Evolutionary conservation across 2,329 filamentous ascomycete genomes (phyloP), one percentile per base, ranked within the genome.

Genomic region (Cercospora zeae-maydis): DNA sequence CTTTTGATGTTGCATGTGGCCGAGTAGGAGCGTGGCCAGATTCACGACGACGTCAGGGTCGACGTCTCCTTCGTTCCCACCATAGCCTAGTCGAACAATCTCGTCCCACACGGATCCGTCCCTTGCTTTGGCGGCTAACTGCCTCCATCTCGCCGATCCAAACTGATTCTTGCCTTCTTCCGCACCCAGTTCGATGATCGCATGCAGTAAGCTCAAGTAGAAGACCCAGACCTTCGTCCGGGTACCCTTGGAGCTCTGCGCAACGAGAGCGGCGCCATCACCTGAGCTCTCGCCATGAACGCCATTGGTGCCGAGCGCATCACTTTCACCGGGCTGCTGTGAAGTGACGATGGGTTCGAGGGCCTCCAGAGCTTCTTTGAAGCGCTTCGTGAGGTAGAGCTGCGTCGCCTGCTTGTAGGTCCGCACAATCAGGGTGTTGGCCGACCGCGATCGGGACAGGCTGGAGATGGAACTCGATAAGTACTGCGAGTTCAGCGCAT

Each of bases 201-300:
- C 90, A 79, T 97, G 96, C 66, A 98, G 82, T 56, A 97, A 89
- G 16, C 93, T 96, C 68, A 98, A 84, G 75, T 98, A 99, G 72
- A 99, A 83, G 76, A 92, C 96, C 95, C 95, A 99, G 67, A 98
- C 89, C 78, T 98, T 99, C 76, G 96, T 89, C 68, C 93, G 84
- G 62, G 91, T 95, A 33, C 88, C 90, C 68, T 89, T 86, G 45
- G 90, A 93, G 58, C 92, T 92, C 66, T 84, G 86, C 59, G 91
- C 88, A 58, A 97, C 87, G 4, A 92, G 91, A 30, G 92, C 89
- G 79, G 71, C 62, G 21, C 58, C 61, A 14, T 30, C 37, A 5
- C 52, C 58, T 19, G 53, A 55, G 27, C 36, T 19, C 47, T 57
- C 61, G 37, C 55, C 60, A 14, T 63, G 39, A 21, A 47, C 59